Conservation (phyloP, 257 asterid genomes). For the Prunella vulgaris region DNA sequence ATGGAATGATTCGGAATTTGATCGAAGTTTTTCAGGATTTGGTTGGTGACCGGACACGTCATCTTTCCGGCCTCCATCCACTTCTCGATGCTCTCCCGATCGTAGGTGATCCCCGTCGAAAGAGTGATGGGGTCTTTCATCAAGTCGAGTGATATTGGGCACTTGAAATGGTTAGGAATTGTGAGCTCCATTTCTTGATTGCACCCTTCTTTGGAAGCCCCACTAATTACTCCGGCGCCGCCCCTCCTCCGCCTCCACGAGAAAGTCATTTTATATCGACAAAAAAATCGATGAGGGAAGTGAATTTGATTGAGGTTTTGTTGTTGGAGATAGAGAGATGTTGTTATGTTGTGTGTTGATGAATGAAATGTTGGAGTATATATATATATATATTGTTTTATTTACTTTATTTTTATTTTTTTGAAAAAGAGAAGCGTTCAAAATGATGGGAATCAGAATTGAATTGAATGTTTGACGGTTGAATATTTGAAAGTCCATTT, state of each 20-base stretch:
- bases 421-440: constrained; percentile 27
- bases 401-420: too few species aligned
- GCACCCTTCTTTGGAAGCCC: background rate
- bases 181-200: constrained; percentile 31
- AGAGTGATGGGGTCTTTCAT: constrained; percentile 70
- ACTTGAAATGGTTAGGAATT: constrained; percentile 44
- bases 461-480: constrained; percentile 31
- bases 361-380: background rate
- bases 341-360: background rate
- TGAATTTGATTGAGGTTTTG: background rate
- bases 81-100: constrained; percentile 59
- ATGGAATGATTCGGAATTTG: constrained; percentile 67
- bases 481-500: constrained; percentile 25
- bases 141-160: constrained; percentile 61
- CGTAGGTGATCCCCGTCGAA: constrained; percentile 62
- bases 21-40: constrained; percentile 36
- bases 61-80: constrained; percentile 47
- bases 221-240: constrained; percentile 17
- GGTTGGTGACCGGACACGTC: constrained; percentile 62
- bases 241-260: constrained; percentile 41
- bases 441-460: constrained; percentile 24
- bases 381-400: background rate
- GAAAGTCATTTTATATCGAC: constrained; percentile 29
- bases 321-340: background rate
- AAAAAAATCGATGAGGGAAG: background rate